A percentile compares a stretch with the other conserved stretches of the same genome.
These are phyloP conservation scores for Hypoxylon trugodes DNA, from an alignment of 495 filamentous ascomycete genomes.

Conservation along the genomic window DNA sequence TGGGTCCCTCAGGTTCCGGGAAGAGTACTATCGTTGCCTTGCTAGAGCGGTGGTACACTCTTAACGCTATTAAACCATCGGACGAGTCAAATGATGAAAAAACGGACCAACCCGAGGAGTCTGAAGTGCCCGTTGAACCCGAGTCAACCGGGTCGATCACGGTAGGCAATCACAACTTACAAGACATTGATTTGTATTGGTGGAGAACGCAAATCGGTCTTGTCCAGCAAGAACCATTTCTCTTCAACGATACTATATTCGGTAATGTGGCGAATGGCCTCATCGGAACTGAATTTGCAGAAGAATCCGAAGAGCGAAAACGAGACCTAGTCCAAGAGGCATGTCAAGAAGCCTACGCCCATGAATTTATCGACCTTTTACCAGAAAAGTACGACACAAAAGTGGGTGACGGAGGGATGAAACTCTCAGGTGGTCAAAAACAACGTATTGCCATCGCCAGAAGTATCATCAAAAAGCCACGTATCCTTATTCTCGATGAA, in stretches of 20 bases:
- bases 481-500: slow-evolving; percentile 83
- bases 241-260: slow-evolving; percentile 67
- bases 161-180: slow-evolving; percentile 55
- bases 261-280: slow-evolving; percentile 64
- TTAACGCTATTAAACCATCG: no score
- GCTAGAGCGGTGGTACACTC: slow-evolving; percentile 82
- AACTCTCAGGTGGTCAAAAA: slow-evolving; percentile 62
- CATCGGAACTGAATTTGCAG: slow-evolving; percentile 52
- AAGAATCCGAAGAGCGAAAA: no score
- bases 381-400: slow-evolving; percentile 66
- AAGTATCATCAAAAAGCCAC: slow-evolving; percentile 75
- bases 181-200: slow-evolving; percentile 59
- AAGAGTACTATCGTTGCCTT: slow-evolving; percentile 84
- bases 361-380: slow-evolving; percentile 51
- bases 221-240: slow-evolving; percentile 66
- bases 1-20: slow-evolving; percentile 81
- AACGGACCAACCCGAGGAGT: no score
- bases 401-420: slow-evolving; percentile 60
- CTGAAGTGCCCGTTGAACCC: no score
- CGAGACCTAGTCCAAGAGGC: no score
- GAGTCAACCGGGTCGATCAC: slow-evolving; percentile 49
- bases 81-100: no score
- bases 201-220: slow-evolving; percentile 60
- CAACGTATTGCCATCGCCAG: slow-evolving; percentile 79
- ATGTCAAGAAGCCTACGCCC: slow-evolving; percentile 50